Evolutionary conservation across 768 basidiomycete species (phyloP).

Genomic region (Amanita rimosa): DNA sequence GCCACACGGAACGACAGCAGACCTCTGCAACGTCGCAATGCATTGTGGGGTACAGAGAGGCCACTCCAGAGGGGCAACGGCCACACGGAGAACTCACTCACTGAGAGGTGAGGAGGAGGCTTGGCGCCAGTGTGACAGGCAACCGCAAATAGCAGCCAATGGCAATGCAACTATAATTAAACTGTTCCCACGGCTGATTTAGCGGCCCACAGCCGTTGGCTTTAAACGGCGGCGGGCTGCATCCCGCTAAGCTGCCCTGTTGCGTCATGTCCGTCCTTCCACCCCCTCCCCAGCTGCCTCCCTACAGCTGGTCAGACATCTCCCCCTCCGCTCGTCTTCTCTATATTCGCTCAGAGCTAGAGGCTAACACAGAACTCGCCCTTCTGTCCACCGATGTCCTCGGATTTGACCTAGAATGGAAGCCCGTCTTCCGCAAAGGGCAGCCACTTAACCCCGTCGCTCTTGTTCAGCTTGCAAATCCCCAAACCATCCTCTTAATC

Average conservation of each 20-base stretch:
- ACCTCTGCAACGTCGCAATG: neutral
- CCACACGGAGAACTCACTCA: neutral
- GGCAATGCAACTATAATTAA: conserved; percentile 14
- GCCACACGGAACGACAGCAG: neutral
- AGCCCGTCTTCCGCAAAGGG: conserved; percentile 46
- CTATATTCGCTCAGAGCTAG: conserved; percentile 23
- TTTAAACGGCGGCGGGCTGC: too few species aligned
- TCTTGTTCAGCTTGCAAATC: conserved; percentile 60
- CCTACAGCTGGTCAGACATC: conserved; percentile 26
- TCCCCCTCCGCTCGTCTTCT: conserved; percentile 18
- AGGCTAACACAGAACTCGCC: conserved; percentile 21
- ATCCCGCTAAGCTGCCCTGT: too few species aligned
- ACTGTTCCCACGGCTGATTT: conserved; percentile 10
- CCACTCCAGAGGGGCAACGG: neutral
- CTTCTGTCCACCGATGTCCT: conserved; percentile 21
- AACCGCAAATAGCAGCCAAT: conserved; percentile 23
- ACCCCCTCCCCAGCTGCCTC: conserved; percentile 14
- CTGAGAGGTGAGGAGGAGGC: neutral
- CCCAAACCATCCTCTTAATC: conserved; percentile 44
- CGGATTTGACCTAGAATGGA: conserved; percentile 80
- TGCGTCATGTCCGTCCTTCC: neutral
- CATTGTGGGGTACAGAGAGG: neutral
- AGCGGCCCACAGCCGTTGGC: neutral
- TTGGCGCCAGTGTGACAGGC: conserved; percentile 5
- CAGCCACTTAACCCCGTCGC: conserved; percentile 54